Base-by-base conservation (phyloP, 1,284 basidiomycete genomes). In the Moesziomyces antarcticus region DNA sequence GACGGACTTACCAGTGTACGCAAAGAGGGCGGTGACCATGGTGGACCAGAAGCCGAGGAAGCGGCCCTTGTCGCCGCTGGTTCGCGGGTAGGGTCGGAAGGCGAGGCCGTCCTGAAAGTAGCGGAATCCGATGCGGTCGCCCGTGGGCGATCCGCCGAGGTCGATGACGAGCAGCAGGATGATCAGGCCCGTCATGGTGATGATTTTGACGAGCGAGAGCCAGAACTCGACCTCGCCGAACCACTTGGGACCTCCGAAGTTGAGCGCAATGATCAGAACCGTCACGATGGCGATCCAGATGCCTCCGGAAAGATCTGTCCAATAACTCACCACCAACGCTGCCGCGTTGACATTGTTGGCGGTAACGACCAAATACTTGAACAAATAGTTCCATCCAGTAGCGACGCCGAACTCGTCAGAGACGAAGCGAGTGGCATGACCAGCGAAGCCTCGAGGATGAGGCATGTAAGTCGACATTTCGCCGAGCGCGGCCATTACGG, bases 51-150 rank as follows among this genome's bases (percentile, higher is more conserved):
- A 65, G 10, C 77, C 79, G 18, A 79, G 56, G 63, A 80, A 80
- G 24, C 58, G 62, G 5, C 86, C 81, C 0, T 85, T 85, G 14
- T 55, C 27, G 0, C 77, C 79, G 1, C 21, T 22, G 11, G 61
- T 65, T 3, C 25, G 25, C 2, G 71, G 71, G 49, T 74, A 74
- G 3, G 61, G 3, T 0, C 57, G 37, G 62, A 74, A 74, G 21
- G 76, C 73, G 18, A 65, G 53, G 18, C 61, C 73, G 49, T 86
- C 74, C 50, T 87, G 81, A 88, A 89, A 91, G 82, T 88, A 86
- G 8, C 88, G 85, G 74, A 89, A 89, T 1, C 88, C 82, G 50
- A 90, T 88, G 3, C 86, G 86, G 60, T 90, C 89, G 52, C 87
- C 87, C n/a, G 87, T 84, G 1, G 90, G 89, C 49, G 89, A 66